phyloP scores from a whole-genome alignment of 371 early-diverging fungal species.

The Encephalitozoon cuniculi region DNA sequence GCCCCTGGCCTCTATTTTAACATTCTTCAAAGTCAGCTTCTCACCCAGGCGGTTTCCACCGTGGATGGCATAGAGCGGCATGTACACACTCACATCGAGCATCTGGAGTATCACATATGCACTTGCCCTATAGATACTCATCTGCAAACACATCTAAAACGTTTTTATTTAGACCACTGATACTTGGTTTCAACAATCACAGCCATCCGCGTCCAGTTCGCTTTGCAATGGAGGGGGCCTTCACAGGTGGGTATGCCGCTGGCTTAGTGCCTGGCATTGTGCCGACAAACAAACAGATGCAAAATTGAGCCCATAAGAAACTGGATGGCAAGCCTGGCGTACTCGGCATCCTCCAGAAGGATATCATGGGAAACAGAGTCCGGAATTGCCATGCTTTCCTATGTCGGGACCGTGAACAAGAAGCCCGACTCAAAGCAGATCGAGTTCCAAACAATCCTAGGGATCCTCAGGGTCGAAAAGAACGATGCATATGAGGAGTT shows the following conservation, averaged over 20 bases:
- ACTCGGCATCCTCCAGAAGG: conserved; percentile 20
- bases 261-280: background rate
- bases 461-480: conserved; percentile 25
- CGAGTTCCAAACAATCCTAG: conserved; percentile 25
- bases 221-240: background rate
- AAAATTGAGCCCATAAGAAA: background rate
- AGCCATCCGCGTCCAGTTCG: background rate
- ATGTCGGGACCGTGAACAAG: background rate
- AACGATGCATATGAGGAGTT: background rate
- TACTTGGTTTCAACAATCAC: background rate
- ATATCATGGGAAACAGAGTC: conserved; percentile 31
- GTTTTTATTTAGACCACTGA: background rate
- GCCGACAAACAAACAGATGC: background rate
- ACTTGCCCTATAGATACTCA: background rate
- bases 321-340: conserved; percentile 16
- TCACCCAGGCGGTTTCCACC: background rate
- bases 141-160: background rate
- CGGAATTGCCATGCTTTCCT: conserved; percentile 7
- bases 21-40: background rate
- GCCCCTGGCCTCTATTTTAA: background rate
- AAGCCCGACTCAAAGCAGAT: conserved; percentile 8
- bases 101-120: conserved; percentile 12
- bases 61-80: background rate
- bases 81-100: background rate
- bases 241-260: background rate